Evolutionary conservation across 257 asterid genomes (phyloP).

Genomic region (Scutellaria galericulata): DNA sequence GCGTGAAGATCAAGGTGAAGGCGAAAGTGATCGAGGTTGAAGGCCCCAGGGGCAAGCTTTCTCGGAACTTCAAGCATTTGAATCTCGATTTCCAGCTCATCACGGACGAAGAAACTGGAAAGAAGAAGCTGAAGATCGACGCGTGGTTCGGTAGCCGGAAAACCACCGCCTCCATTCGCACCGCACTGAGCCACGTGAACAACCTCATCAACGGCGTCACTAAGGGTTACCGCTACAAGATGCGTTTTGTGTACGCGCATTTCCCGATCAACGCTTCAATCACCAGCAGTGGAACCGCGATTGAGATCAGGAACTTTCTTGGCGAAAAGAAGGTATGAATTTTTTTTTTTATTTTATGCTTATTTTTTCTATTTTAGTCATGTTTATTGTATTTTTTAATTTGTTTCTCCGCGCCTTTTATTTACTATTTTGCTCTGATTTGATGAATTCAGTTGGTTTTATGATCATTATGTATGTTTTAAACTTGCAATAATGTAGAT

Average conservation of each 20-base stretch:
- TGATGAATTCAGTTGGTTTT: background rate
- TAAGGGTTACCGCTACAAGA: slow-evolving; percentile 82
- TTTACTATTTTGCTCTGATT: background rate
- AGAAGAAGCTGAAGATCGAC: slow-evolving; percentile 75
- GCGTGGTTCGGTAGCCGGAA: slow-evolving; percentile 88
- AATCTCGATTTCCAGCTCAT: slow-evolving; percentile 80
- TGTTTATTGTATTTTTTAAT: background rate
- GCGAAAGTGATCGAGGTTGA: slow-evolving; percentile 77
- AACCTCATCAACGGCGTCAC: slow-evolving; percentile 82
- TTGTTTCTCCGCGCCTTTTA: too few species aligned
- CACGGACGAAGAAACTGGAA: slow-evolving; percentile 67
- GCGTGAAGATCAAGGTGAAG: slow-evolving; percentile 66
- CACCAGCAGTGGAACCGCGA: slow-evolving; percentile 48
- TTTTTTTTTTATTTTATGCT: background rate
- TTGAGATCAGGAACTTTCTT: slow-evolving; percentile 87
- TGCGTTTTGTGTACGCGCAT: slow-evolving; percentile 88
- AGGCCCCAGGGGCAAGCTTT: slow-evolving; percentile 81
- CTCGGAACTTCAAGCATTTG: slow-evolving; percentile 70
- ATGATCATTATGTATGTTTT: background rate
- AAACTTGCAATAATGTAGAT: too few species aligned
- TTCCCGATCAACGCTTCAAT: slow-evolving; percentile 85
- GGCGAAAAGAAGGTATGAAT: slow-evolving; percentile 77
- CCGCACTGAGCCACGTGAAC: slow-evolving; percentile 78
- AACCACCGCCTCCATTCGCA: slow-evolving; percentile 80
- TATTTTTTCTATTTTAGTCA: background rate